Evolutionary conservation across 23 red algal genomes (phyloP), one percentile per base, ranked within the genome.

Genomic region (Gracilaria gracilis): DNA sequence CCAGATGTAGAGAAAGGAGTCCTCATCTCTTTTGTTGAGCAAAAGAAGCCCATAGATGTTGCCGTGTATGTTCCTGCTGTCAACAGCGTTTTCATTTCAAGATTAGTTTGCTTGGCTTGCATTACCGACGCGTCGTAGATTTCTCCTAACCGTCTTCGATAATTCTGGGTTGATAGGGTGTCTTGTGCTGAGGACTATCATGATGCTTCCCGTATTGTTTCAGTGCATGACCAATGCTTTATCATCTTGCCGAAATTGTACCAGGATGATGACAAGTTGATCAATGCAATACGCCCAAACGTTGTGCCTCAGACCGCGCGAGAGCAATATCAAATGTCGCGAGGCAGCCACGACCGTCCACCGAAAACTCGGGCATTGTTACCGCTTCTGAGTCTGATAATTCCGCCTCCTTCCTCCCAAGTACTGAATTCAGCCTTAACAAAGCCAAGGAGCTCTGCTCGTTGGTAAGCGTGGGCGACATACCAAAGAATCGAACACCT

Each of bases 21-120:
- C 1, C 64, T 90, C 15, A 48, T 80, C 24, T 79, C 74, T 0
- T 80, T 90, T 77, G 55, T 90, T 32, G 87, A 81, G 51, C 20
- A 81, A 46, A 80, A 36, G 31, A 80, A 57, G 23, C 29, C 81
- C 6, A 44, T 90, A 14, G 87, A 37, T 21, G 75, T 90, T 69
- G 87, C 87, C 1, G 57, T 70, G 20, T 90, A 81, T 65, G 87
- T 81, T 35, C 32, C 74, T 50, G 33, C 73, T 14, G 57, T 57
- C 71, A 90, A 71, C 58, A 39, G 46, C 33, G 70, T 90, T 32
- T 67, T 77, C 42, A 81, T 90, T 64, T 90, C 87, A 47, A 90
- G 57, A 75, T 90, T 61, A 61, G 28, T 39, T 81, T 9, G 5
- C 9, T 32, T 23, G 23, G 11, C 27, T 1, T 32, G 6, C 54